Conservation (phyloP, 2,329 filamentous ascomycete genomes). For the Aureobasidium namibiae region DNA sequence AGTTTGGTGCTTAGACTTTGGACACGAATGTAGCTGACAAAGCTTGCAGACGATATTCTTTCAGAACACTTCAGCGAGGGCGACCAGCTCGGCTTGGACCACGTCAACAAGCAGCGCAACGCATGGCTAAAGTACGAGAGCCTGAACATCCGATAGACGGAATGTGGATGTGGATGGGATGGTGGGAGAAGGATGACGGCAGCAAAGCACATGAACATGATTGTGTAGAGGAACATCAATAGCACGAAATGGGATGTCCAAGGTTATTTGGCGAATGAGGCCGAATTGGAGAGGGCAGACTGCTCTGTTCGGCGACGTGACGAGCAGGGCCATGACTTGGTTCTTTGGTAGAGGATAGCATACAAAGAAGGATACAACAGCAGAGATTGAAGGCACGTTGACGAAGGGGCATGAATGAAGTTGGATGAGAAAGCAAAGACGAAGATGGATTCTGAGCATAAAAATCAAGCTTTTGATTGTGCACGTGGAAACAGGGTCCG, state of each 20-base stretch:
- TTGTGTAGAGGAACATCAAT: background rate
- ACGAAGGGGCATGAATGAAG: background rate
- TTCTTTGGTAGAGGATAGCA: background rate
- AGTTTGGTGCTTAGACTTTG: conserved; percentile 26
- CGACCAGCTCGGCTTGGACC: conserved; percentile 47
- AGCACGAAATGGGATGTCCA: background rate
- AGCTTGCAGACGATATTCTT: conserved; percentile 35
- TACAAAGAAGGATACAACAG: background rate
- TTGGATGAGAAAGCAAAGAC: background rate
- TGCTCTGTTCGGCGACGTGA: background rate
- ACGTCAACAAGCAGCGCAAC: conserved; percentile 52
- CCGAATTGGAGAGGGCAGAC: background rate
- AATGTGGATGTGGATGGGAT: background rate
- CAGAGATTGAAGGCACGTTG: background rate
- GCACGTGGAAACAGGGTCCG: background rate
- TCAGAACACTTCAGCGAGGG: conserved; percentile 34
- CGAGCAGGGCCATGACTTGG: background rate
- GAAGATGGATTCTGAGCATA: background rate
- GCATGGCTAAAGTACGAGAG: conserved; percentile 54
- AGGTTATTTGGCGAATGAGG: background rate
- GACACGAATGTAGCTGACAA: background rate
- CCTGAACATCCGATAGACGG: conserved; percentile 50
- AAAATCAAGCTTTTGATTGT: background rate
- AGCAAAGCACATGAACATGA: background rate
- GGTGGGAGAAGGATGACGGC: background rate